phyloP scores from a whole-genome alignment of 1,284 basidiomycete genomes.

The Retiboletus fuscus region DNA sequence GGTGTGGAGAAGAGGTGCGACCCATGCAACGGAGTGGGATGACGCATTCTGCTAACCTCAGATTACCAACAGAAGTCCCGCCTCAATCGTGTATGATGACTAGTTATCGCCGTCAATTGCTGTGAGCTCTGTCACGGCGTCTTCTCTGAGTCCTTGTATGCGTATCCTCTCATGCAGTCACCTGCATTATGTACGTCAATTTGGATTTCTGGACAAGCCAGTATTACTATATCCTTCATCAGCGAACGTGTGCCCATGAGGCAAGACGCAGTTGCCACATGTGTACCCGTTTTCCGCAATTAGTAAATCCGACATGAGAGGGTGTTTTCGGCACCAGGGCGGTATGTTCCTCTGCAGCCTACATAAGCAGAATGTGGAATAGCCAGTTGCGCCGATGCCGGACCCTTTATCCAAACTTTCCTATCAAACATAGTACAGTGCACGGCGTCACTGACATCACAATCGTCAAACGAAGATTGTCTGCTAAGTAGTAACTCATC shows the following conservation, averaged over 20 bases:
- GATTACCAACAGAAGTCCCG: slow-evolving; percentile 48
- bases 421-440: no score
- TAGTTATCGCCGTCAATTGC: slow-evolving; percentile 1
- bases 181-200: not conserved
- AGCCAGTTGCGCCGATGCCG: no score
- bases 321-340: no score
- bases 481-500: no score
- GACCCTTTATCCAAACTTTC: no score
- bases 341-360: no score
- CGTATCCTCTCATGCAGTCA: not conserved
- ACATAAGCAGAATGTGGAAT: no score
- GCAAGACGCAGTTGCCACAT: not conserved
- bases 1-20: slow-evolving; percentile 47
- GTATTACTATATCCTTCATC: not conserved
- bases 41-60: slow-evolving; percentile 13
- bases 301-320: no score
- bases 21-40: not conserved
- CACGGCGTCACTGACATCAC: no score
- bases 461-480: no score
- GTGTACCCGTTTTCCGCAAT: no score
- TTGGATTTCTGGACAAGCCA: not conserved
- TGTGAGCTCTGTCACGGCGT: not conserved
- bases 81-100: slow-evolving; percentile 52
- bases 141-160: slow-evolving; percentile 2
- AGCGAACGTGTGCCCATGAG: not conserved